phyloP scores from a whole-genome alignment of 2,329 filamentous ascomycete genomes.

The Cytospora piceicola region DNA sequence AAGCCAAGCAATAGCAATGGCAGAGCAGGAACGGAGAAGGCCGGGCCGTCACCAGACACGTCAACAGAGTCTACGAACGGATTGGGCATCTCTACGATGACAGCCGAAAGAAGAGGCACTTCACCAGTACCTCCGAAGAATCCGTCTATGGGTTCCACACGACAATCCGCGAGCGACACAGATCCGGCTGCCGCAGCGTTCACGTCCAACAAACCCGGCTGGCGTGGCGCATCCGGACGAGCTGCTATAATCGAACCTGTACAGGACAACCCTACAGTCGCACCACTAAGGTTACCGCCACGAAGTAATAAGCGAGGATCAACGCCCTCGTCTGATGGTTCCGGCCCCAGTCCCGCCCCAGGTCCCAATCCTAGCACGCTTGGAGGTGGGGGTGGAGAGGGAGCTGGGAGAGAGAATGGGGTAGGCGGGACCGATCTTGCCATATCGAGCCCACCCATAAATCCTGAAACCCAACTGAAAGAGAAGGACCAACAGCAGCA shows the following conservation, averaged over 20 bases:
- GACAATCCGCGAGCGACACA: constrained; percentile 29
- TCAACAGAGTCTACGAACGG: constrained; percentile 54
- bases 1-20: constrained; percentile 31
- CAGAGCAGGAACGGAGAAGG: constrained; percentile 37
- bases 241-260: constrained; percentile 66
- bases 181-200: constrained; percentile 44
- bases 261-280: constrained; percentile 59
- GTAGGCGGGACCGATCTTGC: constrained; percentile 10
- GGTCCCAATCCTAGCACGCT: constrained; percentile 20
- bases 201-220: constrained; percentile 56
- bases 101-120: constrained; percentile 15
- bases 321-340: constrained; percentile 32
- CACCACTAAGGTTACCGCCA: constrained; percentile 60
- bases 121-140: constrained; percentile 38
- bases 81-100: constrained; percentile 39
- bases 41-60: constrained; percentile 59
- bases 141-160: constrained; percentile 36
- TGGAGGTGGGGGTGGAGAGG: neutral
- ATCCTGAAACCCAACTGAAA: constrained; percentile 36
- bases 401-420: neutral
- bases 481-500: constrained; percentile 34
- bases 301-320: constrained; percentile 52
- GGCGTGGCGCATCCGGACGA: constrained; percentile 75
- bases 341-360: constrained; percentile 21
- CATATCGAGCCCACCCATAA: constrained; percentile 39